A percentile compares a stretch with the other conserved stretches of the same genome.
Evolutionary conservation across 2,329 filamentous ascomycete genomes (phyloP).

Genomic region (Pseudogymnoascus sp.): DNA sequence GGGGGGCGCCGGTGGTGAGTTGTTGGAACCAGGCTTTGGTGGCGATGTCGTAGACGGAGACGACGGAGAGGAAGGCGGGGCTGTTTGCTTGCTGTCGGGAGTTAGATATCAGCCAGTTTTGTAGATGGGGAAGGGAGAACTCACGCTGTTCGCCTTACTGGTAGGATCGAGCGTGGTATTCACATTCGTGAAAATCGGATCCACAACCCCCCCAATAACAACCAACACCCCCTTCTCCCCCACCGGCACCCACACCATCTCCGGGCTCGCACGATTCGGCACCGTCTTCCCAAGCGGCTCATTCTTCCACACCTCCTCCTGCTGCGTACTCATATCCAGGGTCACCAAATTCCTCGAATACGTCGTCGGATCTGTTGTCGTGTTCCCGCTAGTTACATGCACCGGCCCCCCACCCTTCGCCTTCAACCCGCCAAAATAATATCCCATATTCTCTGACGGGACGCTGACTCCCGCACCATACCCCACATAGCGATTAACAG

Average conservation of each 20-base stretch:
- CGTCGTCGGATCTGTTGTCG: constrained; percentile 23
- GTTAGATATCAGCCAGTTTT: constrained; percentile 22
- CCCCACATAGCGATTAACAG: constrained; percentile 53
- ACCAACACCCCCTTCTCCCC: constrained; percentile 68
- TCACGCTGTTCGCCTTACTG: constrained; percentile 36
- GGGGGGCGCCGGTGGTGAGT: constrained; percentile 50
- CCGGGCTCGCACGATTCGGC: constrained; percentile 51
- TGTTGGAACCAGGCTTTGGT: constrained; percentile 61
- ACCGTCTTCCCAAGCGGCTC: constrained; percentile 41
- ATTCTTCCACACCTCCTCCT: constrained; percentile 48
- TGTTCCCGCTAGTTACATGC: constrained; percentile 23
- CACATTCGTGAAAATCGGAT: constrained; percentile 41
- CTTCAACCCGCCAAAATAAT: constrained; percentile 60
- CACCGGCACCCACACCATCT: constrained; percentile 69
- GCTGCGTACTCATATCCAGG: constrained; percentile 49
- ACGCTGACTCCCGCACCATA: constrained; percentile 56
- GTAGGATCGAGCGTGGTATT: not conserved
- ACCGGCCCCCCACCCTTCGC: constrained; percentile 44
- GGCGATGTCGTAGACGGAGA: constrained; percentile 72
- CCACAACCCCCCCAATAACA: constrained; percentile 64
- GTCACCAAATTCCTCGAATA: constrained; percentile 51
- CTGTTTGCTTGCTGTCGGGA: constrained; percentile 49
- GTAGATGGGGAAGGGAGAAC: constrained; percentile 11
- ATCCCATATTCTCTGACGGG: constrained; percentile 63
- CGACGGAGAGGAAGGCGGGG: constrained; percentile 59